Evolutionary conservation across 257 asterid genomes (phyloP), one percentile per base, ranked within the genome.

Genomic region (Vinca minor): DNA sequence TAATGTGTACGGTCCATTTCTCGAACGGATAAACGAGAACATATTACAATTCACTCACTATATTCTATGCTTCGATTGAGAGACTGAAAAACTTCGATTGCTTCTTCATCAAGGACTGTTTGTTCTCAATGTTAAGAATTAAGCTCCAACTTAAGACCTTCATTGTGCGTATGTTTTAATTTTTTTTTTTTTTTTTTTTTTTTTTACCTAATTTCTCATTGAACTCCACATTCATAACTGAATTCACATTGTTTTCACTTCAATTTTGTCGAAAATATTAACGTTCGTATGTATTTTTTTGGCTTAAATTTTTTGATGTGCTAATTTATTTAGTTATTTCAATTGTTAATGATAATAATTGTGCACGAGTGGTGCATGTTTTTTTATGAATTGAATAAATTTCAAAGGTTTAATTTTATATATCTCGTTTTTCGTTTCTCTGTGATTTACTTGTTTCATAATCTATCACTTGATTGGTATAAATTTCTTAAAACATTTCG

Each of bases 161-260:
- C 73, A 69, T 53, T 78, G 83, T 69, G 76, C 67, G 80, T 78
- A 69, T 50, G 72, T 34, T 12, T n/a, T n/a, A n/a, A n/a, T n/a
- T n/a, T n/a, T n/a, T n/a, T n/a, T n/a, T n/a, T n/a, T n/a, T n/a
- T 47, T 41, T n/a, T 52, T 29, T 9, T 8, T 14, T 41, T 26
- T 20, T 46, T 15, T 15, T 41, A 25, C 7, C 57, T 28, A 9
- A 4, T 0, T 0, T 17, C 41, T 45, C n/a, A 25, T n/a, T 64
- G 12, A 8, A 20, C n/a, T 20, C 52, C 32, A n/a, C 47, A 69
- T 52, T 46, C 68, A 59, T 39, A 35, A 13, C 42, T 18, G 36
- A 42, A 60, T 53, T 45, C 53, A 41, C 61, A 56, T 68, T 41
- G 44, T 49, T 63, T 53, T 64, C 41, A 2, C 20, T 56, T 36